Base-by-base conservation (phyloP, 345 rosid species). In the Microcos paniculata region DNA sequence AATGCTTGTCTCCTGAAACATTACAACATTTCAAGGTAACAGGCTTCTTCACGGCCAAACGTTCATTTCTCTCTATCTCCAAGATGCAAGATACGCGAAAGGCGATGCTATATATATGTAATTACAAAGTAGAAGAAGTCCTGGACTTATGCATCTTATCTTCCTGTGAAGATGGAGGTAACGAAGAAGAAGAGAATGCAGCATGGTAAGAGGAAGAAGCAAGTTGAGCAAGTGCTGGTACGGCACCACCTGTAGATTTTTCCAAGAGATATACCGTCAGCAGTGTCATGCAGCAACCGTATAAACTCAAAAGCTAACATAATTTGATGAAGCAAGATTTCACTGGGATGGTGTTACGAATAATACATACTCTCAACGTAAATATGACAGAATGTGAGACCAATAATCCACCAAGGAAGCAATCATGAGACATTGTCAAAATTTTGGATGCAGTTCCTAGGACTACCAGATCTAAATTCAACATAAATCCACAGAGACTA, bases 121-220 rank as follows among this genome's bases (percentile, higher is more conserved):
- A 73, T 82, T 80, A 90, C 85, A 87, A 53, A 64, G 92, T 79
- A 30, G 92, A 89, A 23, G 85, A 80, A 80, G 86, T 79, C 56
- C 86, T 80, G 48, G 94, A 83, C 81, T 90, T 83, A 40, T 81
- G 89, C 64, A 88, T 66, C 79, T 94, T 89, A 57, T 84, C 86
- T 13, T 84, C 88, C 79, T 80, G 74, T 48, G 88, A 68, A 62
- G 82, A 77, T 3, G 84, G 45, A 55, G 90, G 88, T 51, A 75
- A 69, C 23, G 86, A 80, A 55, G 87, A 77, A n/a, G 92, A 84
- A 26, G 88, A 84, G 28, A 85, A 79, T 40, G 90, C 88, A 26
- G 99, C 92, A 66, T 81, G 87, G 80, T 88, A 93, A 24, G 97
- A 89, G 48, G 99, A 91, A 49, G 99, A 90, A 21, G 87, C 91